Evolutionary conservation across 1,284 basidiomycete genomes (phyloP), one percentile per base, ranked within the genome.

Genomic region (Leccinum pseudoinsigne): DNA sequence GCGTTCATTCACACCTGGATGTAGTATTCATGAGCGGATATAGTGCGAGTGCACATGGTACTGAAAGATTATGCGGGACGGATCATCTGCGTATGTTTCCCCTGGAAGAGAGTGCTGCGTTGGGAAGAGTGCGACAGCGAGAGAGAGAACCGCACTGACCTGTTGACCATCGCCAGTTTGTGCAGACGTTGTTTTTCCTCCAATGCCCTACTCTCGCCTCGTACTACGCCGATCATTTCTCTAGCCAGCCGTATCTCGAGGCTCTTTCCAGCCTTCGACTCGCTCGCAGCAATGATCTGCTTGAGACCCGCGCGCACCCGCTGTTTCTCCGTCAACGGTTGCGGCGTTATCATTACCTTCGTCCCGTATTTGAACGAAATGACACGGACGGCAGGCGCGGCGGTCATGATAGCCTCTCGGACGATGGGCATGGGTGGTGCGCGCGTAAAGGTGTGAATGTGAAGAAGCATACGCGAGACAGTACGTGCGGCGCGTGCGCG

Each of bases 251-350:
- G 80, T 71, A 89, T 86, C 68, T 86, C 85, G 3, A 90, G 64
- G 8, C 76, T 81, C 63, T 81, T 78, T 7, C 87, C 90, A 0
- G 79, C 74, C 64, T 78, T 77, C 50, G 74, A 78, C 63, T 87
- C 79, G 60, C 84, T 82, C 9, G 84, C 85, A 11, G 87, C 78
- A 58, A 93, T 68, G 18, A 95, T 86, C 82, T 87, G 90, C 64
- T 80, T 72, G 40, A 95, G 80, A 4, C 86, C 93, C 60, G 77
- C 81, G 34, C 82, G 81, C 38, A 87, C 84, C 54, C 93, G 82
- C 77, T 94, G 90, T 71, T 91, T 86, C 78, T 95, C 93, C 60
- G 81, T 87, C 63, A 95, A 79, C 7, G 91, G 86, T 16, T 86
- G 77, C 0, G 94, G 94, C 57, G 82, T 84, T 45, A 81, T 74